These are phyloP conservation scores for Suillus spraguei DNA, from an alignment of 768 basidiomycete genomes.

Conservation along the genomic window DNA sequence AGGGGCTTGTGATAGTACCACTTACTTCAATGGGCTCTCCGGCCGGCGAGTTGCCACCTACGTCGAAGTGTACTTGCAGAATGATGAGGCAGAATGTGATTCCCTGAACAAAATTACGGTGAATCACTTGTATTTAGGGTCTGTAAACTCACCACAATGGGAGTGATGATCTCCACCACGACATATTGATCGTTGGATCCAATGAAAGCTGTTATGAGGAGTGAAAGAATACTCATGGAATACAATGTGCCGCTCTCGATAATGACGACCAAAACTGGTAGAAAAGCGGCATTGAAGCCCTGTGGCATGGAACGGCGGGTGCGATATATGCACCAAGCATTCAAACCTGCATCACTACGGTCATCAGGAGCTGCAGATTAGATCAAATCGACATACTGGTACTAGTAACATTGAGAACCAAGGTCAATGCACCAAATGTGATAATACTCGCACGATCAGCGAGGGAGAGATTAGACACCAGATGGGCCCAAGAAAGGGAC, in stretches of 20 bases:
- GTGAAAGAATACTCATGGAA: not conserved
- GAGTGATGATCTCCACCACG: not conserved
- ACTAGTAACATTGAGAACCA: not conserved
- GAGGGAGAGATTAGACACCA: not conserved
- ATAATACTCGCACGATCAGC: not conserved
- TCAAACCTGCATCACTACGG: not conserved
- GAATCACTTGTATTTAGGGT: not conserved
- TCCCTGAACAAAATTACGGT: not conserved
- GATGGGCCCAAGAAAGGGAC: not conserved
- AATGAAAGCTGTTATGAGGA: not conserved
- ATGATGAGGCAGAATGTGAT: slow-evolving; percentile 1
- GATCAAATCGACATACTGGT: not conserved
- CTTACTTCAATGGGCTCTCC: not conserved
- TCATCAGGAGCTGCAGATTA: not conserved
- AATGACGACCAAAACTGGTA: not conserved
- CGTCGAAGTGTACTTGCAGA: not conserved
- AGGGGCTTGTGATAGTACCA: not conserved
- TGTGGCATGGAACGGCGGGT: not conserved
- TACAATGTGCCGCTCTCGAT: not conserved
- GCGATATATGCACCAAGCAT: not conserved
- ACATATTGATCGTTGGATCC: not conserved
- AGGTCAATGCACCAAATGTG: not conserved
- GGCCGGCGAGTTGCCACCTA: not conserved
- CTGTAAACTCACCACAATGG: not conserved
- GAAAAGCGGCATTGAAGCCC: not conserved